Conservation (phyloP, 1,284 basidiomycete species). For the Austropuccinia psidii region DNA sequence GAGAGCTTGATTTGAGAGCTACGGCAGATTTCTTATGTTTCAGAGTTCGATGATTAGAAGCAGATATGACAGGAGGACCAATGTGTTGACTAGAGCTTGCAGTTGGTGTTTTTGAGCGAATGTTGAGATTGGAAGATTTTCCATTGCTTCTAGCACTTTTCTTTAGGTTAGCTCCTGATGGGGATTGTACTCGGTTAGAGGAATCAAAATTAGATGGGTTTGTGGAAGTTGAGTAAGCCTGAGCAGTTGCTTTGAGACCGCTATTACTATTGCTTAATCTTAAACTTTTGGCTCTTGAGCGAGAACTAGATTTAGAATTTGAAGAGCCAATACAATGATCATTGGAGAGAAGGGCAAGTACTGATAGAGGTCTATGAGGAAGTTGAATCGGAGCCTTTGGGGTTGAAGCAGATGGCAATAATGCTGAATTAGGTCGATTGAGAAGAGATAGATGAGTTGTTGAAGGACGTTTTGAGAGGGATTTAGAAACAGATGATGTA, state of each 20-base stretch:
- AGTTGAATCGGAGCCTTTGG: neutral
- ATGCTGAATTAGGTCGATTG: conserved; percentile 6
- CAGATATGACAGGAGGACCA: conserved; percentile 2
- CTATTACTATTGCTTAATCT: conserved; percentile 5
- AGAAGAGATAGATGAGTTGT: neutral
- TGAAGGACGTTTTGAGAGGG: neutral
- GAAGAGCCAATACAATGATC: neutral
- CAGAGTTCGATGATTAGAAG: conserved; percentile 2
- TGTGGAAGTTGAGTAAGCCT: neutral
- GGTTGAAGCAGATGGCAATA: neutral
- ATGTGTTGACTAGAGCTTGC: neutral
- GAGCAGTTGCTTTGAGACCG: neutral
- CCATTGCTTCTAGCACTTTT: neutral
- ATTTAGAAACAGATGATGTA: neutral
- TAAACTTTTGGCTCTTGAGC: conserved; percentile 13
- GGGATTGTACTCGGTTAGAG: conserved; percentile 17
- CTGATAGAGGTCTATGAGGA: conserved; percentile 4
- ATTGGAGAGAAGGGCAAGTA: neutral
- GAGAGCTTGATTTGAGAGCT: conserved; percentile 5
- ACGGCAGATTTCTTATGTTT: conserved; percentile 36
- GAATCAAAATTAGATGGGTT: neutral
- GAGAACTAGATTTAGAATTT: neutral
- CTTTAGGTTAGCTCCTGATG: neutral
- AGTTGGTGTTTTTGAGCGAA: neutral
- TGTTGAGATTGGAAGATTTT: neutral